Evolutionary conservation across 2,329 filamentous ascomycete genomes (phyloP).

Genomic region (Claviceps fusiformis): DNA sequence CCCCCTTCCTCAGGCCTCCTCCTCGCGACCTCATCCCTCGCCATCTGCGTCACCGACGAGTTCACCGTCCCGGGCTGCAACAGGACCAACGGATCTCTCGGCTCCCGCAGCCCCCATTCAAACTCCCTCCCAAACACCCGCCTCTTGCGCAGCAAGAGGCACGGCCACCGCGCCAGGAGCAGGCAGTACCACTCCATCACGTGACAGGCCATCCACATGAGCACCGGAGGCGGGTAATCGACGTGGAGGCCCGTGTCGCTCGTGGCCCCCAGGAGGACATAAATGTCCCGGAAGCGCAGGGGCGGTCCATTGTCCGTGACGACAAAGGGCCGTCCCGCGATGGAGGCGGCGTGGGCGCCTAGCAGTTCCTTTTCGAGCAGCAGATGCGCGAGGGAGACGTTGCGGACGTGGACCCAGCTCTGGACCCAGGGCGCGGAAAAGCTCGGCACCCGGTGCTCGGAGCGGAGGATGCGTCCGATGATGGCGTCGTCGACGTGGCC

Average conservation of each 20-base stretch:
- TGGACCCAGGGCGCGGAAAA: constrained; percentile 33
- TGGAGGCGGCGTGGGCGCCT: constrained; percentile 18
- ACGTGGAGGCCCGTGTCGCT: constrained; percentile 19
- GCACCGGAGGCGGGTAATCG: constrained; percentile 19
- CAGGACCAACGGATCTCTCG: constrained; percentile 19
- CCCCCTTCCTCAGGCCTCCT: constrained; percentile 25
- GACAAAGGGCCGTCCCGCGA: constrained; percentile 33
- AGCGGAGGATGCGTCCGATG: constrained; percentile 19
- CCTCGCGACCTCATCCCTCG: constrained; percentile 24
- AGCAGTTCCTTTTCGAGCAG: constrained; percentile 37
- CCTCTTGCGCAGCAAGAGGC: constrained; percentile 9
- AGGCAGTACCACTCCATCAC: constrained; percentile 10
- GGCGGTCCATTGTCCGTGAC: constrained; percentile 37
- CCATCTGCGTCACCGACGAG: constrained; percentile 22
- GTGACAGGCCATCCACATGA: constrained; percentile 21
- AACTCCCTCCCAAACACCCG: no score
- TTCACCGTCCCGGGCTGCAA: constrained; percentile 28
- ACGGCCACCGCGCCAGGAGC: constrained; percentile 8
- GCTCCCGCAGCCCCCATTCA: constrained; percentile 14
- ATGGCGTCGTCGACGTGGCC: constrained; percentile 28
- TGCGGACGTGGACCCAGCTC: constrained; percentile 35
- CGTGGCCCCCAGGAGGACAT: constrained; percentile 18
- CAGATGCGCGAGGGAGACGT: constrained; percentile 40
- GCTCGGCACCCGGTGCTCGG: constrained; percentile 21
- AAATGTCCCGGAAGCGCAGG: constrained; percentile 25